Base-by-base conservation (phyloP, 441 rosid species). In the Erysimum cheiri region DNA sequence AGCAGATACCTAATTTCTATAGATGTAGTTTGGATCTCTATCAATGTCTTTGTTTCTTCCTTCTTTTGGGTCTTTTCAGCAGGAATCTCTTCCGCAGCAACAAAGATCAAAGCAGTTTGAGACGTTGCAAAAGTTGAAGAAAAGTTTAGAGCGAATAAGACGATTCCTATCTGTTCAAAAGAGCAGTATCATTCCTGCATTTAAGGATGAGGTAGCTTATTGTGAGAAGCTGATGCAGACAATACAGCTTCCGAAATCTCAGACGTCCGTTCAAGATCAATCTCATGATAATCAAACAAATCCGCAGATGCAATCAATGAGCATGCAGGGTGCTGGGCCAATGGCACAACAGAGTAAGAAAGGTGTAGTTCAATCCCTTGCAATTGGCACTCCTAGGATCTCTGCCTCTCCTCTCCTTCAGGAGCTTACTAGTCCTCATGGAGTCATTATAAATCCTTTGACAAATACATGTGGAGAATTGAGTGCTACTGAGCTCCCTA, bases 331-430 rank as follows among this genome's bases (percentile, higher is more conserved):
- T 67, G 71, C 88, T 64, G 70, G 69, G 41, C 76, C 74, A 48
- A 53, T 81, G 70, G 70, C 83, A 75, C 92, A 82, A 69, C 83
- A 71, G 64, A 81, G 77, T 82, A 46, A 73, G 77, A 87, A 80
- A 76, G 82, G 88, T 58, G 78, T 81, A 56, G 84, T 83, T 55
- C 92, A 85, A 31, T 90, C 97, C 62, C 93, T 87, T 77, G 93
- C 97, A 55, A 94, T 92, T 67, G 97, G 94, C 72, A 94, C 96
- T 76, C 92, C 99, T 33, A 96, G 98, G 77, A 92, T 90, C 78
- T 92, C 98, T 17, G 92, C 96, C 67, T 94, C 99, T 26, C 98
- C 98, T 63, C 77, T 92, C 81, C 96, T 92, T 57, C 88, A 87
- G 40, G 99, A 92, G 81, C 84, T 84, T 59, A 82, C 80, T 64